These are phyloP conservation scores for Colletotrichum euphorbiae DNA, from an alignment of 2,329 filamentous ascomycete genomes.

Conservation along the genomic window DNA sequence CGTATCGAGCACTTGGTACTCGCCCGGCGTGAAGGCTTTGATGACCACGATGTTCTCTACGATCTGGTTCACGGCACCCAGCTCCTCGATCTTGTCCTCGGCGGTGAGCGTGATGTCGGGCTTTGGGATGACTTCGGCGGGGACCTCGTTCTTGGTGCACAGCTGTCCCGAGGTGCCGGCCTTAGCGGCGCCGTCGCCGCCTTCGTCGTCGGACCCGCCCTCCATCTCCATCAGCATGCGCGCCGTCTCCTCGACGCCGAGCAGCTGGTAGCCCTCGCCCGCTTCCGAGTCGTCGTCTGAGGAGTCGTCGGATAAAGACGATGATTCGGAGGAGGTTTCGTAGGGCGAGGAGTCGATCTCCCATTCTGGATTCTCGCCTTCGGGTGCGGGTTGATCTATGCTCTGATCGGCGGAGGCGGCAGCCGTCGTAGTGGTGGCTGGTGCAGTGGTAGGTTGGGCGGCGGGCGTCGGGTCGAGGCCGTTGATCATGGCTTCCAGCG, in stretches of 20 bases:
- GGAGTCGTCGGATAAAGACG: slow-evolving; percentile 69
- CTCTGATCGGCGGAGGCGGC: neutral
- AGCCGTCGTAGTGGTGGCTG: neutral
- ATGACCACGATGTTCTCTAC: slow-evolving; percentile 85
- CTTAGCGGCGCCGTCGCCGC: slow-evolving; percentile 49
- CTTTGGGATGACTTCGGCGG: slow-evolving; percentile 73
- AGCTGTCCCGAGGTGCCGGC: slow-evolving; percentile 61
- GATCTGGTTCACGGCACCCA: slow-evolving; percentile 81
- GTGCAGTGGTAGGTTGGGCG: neutral
- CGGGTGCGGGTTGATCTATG: slow-evolving; percentile 42
- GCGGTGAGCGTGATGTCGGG: slow-evolving; percentile 83
- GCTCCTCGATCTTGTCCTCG: slow-evolving; percentile 79
- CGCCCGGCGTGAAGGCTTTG: slow-evolving; percentile 81
- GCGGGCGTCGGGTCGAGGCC: slow-evolving; percentile 46
- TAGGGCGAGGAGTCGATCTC: slow-evolving; percentile 83
- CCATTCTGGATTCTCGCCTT: slow-evolving; percentile 78
- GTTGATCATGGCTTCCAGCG: slow-evolving; percentile 58
- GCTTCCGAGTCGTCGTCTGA: slow-evolving; percentile 65
- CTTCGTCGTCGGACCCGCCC: slow-evolving; percentile 81
- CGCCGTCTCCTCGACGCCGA: slow-evolving; percentile 85
- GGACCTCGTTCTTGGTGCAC: slow-evolving; percentile 84
- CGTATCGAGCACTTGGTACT: slow-evolving; percentile 85
- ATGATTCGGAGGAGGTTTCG: slow-evolving; percentile 77
- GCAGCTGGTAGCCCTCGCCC: slow-evolving; percentile 74
- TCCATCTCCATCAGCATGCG: slow-evolving; percentile 88